phyloP scores from a whole-genome alignment of 1,139 yeast genomes.

The Blastobotrys capitulatus region DNA sequence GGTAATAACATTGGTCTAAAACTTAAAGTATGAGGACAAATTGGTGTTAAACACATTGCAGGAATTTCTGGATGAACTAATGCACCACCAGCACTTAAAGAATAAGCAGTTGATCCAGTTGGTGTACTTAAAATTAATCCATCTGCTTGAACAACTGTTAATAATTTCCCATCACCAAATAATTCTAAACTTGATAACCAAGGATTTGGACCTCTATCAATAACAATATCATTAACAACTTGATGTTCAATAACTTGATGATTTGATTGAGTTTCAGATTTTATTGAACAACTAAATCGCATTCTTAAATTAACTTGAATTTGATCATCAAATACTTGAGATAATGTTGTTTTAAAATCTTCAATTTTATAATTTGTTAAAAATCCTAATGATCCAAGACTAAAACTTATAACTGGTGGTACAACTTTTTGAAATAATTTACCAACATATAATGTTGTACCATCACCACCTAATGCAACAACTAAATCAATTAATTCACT shows the following conservation, averaged over 20 bases:
- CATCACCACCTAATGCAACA: conserved; percentile 84
- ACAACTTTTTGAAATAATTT: conserved; percentile 74
- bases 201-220: conserved; percentile 87
- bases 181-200: conserved; percentile 78
- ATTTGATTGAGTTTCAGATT: conserved; percentile 14
- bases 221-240: conserved; percentile 74
- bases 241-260: conserved; percentile 21
- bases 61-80: conserved; percentile 86
- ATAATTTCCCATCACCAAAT: conserved; percentile 72
- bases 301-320: conserved; percentile 74
- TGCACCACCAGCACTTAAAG: conserved; percentile 86
- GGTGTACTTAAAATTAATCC: conserved; percentile 87
- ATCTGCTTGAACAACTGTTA: conserved; percentile 87
- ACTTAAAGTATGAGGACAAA: conserved; percentile 85
- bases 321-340: conserved; percentile 56
- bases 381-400: conserved; percentile 78
- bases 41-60: conserved; percentile 85
- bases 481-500: conserved; percentile 70
- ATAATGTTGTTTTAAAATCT: conserved; percentile 53
- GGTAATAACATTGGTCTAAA: conserved; percentile 84
- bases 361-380: conserved; percentile 46
- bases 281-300: conserved; percentile 66
- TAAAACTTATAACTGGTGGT: conserved; percentile 65
- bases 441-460: conserved; percentile 77
- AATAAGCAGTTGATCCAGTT: conserved; percentile 89